Conservation (phyloP, 345 rosid species). For the Jatropha curcas region DNA sequence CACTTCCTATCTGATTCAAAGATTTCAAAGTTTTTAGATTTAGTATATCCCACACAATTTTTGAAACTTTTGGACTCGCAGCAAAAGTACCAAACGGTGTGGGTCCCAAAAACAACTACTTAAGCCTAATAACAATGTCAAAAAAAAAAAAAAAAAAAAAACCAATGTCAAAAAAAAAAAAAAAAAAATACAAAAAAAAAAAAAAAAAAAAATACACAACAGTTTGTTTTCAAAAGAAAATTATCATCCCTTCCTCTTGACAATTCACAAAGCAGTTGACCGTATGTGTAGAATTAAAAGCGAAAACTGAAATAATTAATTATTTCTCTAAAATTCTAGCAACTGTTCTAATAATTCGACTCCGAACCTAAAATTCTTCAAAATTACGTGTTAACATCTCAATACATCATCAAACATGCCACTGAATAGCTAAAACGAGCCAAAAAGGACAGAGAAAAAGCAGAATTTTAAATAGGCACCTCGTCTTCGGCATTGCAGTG, state of each 20-base stretch:
- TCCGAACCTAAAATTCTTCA: too few species aligned
- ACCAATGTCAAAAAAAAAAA: too few species aligned
- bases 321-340: too few species aligned
- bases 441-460: neutral
- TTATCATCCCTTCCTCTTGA: neutral
- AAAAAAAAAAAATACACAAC: neutral
- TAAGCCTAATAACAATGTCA: too few species aligned
- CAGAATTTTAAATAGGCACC: slow-evolving; percentile 34
- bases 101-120: neutral
- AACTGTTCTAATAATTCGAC: too few species aligned
- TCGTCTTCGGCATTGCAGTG: slow-evolving; percentile 91
- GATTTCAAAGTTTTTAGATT: neutral
- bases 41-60: neutral
- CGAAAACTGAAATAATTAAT: too few species aligned
- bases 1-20: slow-evolving; percentile 6
- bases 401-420: neutral
- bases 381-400: neutral
- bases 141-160: neutral
- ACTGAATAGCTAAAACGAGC: neutral
- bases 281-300: neutral
- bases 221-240: too few species aligned
- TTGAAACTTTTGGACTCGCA: neutral
- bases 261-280: neutral
- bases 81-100: neutral
- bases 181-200: neutral